These are phyloP conservation scores for Aspergillus chevalieri DNA, from an alignment of 2,329 filamentous ascomycete species.

Conservation along the genomic window DNA sequence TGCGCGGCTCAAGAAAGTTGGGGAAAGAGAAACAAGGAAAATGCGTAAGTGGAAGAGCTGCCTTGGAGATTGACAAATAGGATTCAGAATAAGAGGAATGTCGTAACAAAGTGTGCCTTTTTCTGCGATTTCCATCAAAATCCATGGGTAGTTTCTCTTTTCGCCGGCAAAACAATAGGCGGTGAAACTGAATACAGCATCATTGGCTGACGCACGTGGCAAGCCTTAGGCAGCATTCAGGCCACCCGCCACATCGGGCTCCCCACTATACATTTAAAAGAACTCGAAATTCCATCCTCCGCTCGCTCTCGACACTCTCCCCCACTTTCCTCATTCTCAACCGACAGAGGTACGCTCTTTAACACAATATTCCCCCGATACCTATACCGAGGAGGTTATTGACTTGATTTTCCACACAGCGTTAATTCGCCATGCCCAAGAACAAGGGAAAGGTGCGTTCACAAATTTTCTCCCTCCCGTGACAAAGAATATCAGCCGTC, in stretches of 20 bases:
- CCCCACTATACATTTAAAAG: constrained; percentile 17
- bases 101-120: not conserved
- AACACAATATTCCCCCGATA: too few species aligned
- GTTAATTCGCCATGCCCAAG: constrained; percentile 73
- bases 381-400: not conserved
- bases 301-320: constrained; percentile 8
- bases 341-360: constrained; percentile 7
- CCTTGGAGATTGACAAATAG: not conserved
- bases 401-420: constrained; percentile 10
- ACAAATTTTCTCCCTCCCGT: constrained; percentile 16
- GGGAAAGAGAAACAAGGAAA: not conserved
- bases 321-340: constrained; percentile 12
- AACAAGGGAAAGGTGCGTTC: constrained; percentile 93
- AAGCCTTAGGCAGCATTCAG: constrained; percentile 23
- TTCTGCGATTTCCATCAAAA: not conserved
- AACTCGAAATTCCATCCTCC: constrained; percentile 16
- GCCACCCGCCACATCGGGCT: constrained; percentile 15
- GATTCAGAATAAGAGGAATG: not conserved
- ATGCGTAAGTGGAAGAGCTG: not conserved
- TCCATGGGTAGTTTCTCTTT: constrained; percentile 2
- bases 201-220: constrained; percentile 11
- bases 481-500: constrained; percentile 7
- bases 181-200: constrained; percentile 3
- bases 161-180: constrained; percentile 9
- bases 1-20: not conserved